Base-by-base conservation (phyloP, 2,329 filamentous ascomycete genomes). In the Epichloe coenophiala region DNA sequence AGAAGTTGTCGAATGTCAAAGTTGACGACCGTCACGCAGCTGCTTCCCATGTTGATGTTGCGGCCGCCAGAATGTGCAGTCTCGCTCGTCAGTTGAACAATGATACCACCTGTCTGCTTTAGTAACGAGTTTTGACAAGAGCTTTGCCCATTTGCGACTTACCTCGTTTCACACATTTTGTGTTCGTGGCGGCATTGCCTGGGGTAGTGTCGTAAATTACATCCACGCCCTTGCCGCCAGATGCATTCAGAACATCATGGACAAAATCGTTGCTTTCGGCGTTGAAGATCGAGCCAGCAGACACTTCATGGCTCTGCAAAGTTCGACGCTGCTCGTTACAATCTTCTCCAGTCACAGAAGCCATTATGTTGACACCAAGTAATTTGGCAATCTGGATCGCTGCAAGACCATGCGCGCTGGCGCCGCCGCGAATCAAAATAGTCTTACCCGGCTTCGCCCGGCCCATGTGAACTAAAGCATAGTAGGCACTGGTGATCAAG, bases 201-300 rank as follows among this genome's bases (percentile, higher is more conserved):
- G 66, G 66, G 0, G 72, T 70, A 0, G 73, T 64, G 54, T 75
- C 73, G 48, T 74, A 73, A 2, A 76, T 61, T 3, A 74, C 52
- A 43, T 76, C 69, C 2, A 74, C 58, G 12, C 66, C 66, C 31
- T 54, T 55, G 3, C 57, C 60, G 13, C 52, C 53, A 1, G 69
- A 72, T 17, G 62, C 49, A 0, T 60, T 53, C 27, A 63, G 56
- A 36, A 74, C 54, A 3, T 55, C 48, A 0, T 58, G 55, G 8
- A 67, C 63, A 17, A 71, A 67, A 17, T 55, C 59, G 27, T 66
- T 63, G 5, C 63, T 59, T 27, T 65, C 62, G 0, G 59, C 62
- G 31, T 65, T 60, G 3, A 78, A 54, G 12, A 77, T 71, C 21
- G 63, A 63, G 2, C 64, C 52, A 0, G 61, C 45, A 0, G 59